A percentile compares a stretch with the other conserved stretches of the same genome.
Evolutionary conservation across 2,329 filamentous ascomycete species (phyloP).

Genomic region (Arthrobotrys pseudoclavata): DNA sequence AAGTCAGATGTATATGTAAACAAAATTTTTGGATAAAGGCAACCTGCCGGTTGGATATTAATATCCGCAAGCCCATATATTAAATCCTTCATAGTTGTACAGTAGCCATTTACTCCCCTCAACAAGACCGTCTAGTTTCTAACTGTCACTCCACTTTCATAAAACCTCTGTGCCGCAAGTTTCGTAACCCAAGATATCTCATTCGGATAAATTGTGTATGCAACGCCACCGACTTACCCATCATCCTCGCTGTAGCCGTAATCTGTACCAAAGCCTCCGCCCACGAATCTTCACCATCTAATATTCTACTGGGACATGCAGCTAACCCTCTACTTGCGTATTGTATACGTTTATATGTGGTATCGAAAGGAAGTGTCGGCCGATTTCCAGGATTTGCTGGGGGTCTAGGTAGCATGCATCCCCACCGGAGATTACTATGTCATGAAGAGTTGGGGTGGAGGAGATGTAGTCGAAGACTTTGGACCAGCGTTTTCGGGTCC

Average conservation of each 20-base stretch:
- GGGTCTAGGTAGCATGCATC: slow-evolving; percentile 73
- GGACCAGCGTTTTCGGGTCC: slow-evolving; percentile 70
- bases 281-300: slow-evolving; percentile 72
- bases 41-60: slow-evolving; percentile 72
- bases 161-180: slow-evolving; percentile 70
- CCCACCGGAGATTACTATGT: slow-evolving; percentile 75
- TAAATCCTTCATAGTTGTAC: slow-evolving; percentile 70
- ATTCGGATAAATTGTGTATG: slow-evolving; percentile 76
- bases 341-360: slow-evolving; percentile 73
- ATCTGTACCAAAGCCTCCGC: slow-evolving; percentile 70
- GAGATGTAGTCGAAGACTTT: slow-evolving; percentile 73
- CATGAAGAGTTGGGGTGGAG: slow-evolving; percentile 69
- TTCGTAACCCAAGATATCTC: slow-evolving; percentile 75
- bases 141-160: slow-evolving; percentile 71
- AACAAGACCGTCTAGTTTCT: slow-evolving; percentile 75
- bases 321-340: slow-evolving; percentile 75
- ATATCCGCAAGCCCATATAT: slow-evolving; percentile 72
- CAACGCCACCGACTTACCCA: slow-evolving; percentile 74
- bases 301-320: slow-evolving; percentile 72
- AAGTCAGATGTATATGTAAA: slow-evolving; percentile 18
- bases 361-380: slow-evolving; percentile 72
- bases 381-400: slow-evolving; percentile 71
- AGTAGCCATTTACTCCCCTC: slow-evolving; percentile 73
- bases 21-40: no score
- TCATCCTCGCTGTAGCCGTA: slow-evolving; percentile 69